These are phyloP conservation scores for Cardamine occulta DNA, from an alignment of 345 rosid species.

Conservation along the genomic window DNA sequence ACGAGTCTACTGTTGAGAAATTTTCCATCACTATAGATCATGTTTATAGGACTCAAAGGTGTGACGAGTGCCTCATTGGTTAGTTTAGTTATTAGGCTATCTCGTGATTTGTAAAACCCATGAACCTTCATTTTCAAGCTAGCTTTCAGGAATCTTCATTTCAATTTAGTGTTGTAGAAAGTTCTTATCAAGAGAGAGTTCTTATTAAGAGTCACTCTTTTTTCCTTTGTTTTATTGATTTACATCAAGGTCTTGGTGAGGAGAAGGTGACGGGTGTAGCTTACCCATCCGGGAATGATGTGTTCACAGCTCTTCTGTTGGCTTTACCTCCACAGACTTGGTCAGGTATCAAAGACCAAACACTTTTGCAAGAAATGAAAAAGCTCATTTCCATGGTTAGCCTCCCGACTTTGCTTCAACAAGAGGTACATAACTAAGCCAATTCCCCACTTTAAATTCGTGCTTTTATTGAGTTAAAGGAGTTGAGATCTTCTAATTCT, in stretches of 20 bases:
- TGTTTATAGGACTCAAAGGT: background rate
- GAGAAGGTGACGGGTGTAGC: constrained; percentile 52
- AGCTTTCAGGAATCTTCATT: background rate
- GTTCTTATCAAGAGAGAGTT: background rate
- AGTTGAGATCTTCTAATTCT: background rate
- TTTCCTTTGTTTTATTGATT: constrained; percentile 33
- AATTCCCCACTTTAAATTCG: background rate
- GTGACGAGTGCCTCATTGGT: background rate
- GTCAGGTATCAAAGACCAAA: constrained; percentile 66
- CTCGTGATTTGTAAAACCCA: background rate
- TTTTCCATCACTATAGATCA: background rate
- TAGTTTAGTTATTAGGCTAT: constrained; percentile 1
- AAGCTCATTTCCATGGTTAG: constrained; percentile 56
- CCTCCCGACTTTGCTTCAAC: constrained; percentile 81
- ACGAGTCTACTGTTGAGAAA: background rate
- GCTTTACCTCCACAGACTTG: constrained; percentile 86
- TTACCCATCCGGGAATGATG: constrained; percentile 66
- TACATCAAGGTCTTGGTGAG: constrained; percentile 52
- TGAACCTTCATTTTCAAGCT: background rate
- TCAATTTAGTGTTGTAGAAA: background rate
- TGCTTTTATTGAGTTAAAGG: background rate
- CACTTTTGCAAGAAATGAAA: constrained; percentile 57
- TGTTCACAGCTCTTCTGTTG: constrained; percentile 75
- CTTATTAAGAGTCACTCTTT: background rate
- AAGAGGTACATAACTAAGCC: constrained; percentile 61